Evolutionary conservation across 2,329 filamentous ascomycete genomes (phyloP), one percentile per base, ranked within the genome.

Genomic region (Phaeosphaeriaceae sp.): DNA sequence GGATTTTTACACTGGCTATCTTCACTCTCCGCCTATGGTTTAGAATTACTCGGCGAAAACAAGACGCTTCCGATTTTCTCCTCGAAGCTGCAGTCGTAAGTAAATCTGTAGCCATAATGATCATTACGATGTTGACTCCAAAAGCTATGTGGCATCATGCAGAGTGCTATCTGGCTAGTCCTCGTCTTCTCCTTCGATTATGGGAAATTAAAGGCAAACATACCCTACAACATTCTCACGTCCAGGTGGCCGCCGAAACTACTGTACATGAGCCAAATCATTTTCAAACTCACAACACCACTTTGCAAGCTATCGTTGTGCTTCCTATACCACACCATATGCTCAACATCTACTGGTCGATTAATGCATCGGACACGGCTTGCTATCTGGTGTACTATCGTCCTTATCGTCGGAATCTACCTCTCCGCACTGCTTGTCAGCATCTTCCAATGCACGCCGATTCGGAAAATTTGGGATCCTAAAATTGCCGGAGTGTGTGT

Each of bases 231-330:
- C 4, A 34, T 42, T 6, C 28, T 30, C 11, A 34, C 6, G n/a
- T 33, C 40, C 4, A 34, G 11, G n/a, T 42, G 40, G 40, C 29
- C 40, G 15, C 11, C 40, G n/a, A 42, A 42, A 34, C 29, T 42
- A 8, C 29, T 42, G 28, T 42, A 33, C 18, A 42, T 42, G 18
- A 42, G 34, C 40, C 40, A 42, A 21, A 34, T 42, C 29, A 16
- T 42, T 21, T 42, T 42, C 40, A 42, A 42, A 18, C 30, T 42
- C 15, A 42, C 40, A 12, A 42, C 40, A n/a, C 40, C 40, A 3
- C 40, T 42, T n/a, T 42, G 40, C 30, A 42, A 42, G 15, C 40
- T 42, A 7, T 42, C 40, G 11, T 17, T 42, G 3, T 42, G 40
- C 29, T 17, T 42, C 12, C 16, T 42, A 16, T 42, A 42, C 30